Percentiles rank a stretch among this genome's conserved stretches.
These are phyloP conservation scores for Corchorus olitorius DNA, from an alignment of 345 rosid species.

Conservation along the genomic window DNA sequence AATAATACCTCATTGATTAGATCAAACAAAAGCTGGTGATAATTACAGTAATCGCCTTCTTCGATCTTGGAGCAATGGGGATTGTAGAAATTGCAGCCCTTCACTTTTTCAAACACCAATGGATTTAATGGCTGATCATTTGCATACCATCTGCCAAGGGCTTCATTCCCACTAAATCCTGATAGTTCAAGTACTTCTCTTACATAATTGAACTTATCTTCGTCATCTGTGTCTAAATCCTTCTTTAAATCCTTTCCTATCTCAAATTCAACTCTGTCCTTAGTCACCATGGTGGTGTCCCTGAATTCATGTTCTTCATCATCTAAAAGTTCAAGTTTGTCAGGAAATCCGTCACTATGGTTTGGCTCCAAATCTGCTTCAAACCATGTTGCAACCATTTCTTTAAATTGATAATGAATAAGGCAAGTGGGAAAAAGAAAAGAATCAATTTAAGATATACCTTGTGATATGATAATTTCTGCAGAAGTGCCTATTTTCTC, in stretches of 20 bases:
- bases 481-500: not conserved
- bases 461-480: not conserved
- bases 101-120: slow-evolving; percentile 49
- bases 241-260: slow-evolving; percentile 9
- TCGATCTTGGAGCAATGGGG: slow-evolving; percentile 43
- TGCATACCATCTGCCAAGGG: slow-evolving; percentile 63
- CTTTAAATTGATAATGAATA: not conserved
- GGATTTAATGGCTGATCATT: slow-evolving; percentile 72
- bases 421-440: not conserved
- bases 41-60: slow-evolving; percentile 41
- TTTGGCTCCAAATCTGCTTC: not conserved
- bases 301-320: not conserved
- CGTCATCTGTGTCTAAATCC: slow-evolving; percentile 35
- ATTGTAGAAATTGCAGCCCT: slow-evolving; percentile 47
- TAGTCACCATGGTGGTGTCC: not conserved
- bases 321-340: not conserved
- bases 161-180: slow-evolving; percentile 55
- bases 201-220: slow-evolving; percentile 57
- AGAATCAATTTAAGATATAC: not conserved
- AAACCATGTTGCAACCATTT: not conserved
- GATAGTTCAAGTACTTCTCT: slow-evolving; percentile 68
- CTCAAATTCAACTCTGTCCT: not conserved
- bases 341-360: not conserved
- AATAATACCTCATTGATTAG: slow-evolving; percentile 69
- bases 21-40: slow-evolving; percentile 54